Percentiles rank a stretch among this genome's conserved stretches.
Evolutionary conservation across 2,329 filamentous ascomycete genomes (phyloP).

Genomic region (Trichothecium roseum): DNA sequence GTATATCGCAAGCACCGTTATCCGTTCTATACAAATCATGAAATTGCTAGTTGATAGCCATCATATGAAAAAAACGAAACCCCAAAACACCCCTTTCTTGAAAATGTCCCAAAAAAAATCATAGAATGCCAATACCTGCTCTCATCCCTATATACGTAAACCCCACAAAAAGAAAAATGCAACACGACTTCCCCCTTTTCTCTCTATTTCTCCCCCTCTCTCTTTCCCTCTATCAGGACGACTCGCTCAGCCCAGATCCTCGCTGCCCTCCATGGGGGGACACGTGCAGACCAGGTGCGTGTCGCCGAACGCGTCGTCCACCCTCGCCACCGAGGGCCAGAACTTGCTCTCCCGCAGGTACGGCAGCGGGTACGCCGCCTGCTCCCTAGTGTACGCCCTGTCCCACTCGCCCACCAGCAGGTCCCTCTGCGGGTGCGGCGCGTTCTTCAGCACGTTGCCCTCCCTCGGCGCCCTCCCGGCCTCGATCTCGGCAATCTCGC

Average conservation of each 20-base stretch:
- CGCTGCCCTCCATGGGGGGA: slow-evolving; percentile 60
- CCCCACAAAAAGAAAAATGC: too few species aligned
- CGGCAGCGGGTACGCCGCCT: slow-evolving; percentile 76
- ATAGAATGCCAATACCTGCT: too few species aligned
- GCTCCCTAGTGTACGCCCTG: slow-evolving; percentile 68
- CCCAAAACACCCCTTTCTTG: too few species aligned
- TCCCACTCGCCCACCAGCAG: slow-evolving; percentile 65
- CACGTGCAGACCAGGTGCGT: slow-evolving; percentile 93
- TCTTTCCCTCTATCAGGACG: too few species aligned
- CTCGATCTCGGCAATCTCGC: slow-evolving; percentile 78
- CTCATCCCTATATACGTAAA: too few species aligned
- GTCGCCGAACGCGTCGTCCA: slow-evolving; percentile 63
- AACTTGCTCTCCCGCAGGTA: slow-evolving; percentile 94
- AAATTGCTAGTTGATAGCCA: too few species aligned
- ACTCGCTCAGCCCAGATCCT: background rate
- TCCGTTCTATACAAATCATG: background rate
- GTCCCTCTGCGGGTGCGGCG: slow-evolving; percentile 78
- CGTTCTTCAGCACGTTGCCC: slow-evolving; percentile 78
- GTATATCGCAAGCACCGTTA: too few species aligned
- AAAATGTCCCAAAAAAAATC: too few species aligned
- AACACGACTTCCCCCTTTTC: too few species aligned
- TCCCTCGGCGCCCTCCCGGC: slow-evolving; percentile 64
- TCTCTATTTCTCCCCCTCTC: too few species aligned
- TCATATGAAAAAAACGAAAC: too few species aligned
- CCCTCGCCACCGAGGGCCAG: slow-evolving; percentile 78